Evolutionary conservation across 345 rosid genomes (phyloP), one percentile per base, ranked within the genome.

Genomic region (Camelina sativa): DNA sequence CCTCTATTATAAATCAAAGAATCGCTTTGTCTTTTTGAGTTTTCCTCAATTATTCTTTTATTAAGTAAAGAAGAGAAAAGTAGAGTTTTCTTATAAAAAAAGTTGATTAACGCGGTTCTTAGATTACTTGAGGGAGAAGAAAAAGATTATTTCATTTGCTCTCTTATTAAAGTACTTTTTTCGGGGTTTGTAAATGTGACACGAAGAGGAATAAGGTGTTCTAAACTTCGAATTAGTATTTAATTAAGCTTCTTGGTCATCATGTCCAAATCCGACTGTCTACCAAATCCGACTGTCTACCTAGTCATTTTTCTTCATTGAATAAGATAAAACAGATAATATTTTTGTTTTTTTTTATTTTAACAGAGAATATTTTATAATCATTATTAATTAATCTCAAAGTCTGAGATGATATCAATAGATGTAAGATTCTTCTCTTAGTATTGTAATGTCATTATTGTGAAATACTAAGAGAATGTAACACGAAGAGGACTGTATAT

Each of bases 31-130:
- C 37, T 32, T 72, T 72, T 40, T 40, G 70, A 53, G 19, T 53
- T 19, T 19, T 16, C 19, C 38, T 11, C 3, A 5, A 8, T 57
- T n/a, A n/a, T n/a, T 37, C 35, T 12, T 2, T 17, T 12, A 15
- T 40, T 8, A 16, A 8, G 54, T 22, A 19, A 32, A 9, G 3
- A 9, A 37, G 55, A 73, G 58, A 73, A 56, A 65, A 65, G 59
- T 73, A 20, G 7, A 37, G 13, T 50, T 60, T 32, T 28, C 32
- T 13, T 43, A 3, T 12, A 20, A 4, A 41, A 40, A 61, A 54
- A 73, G 76, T 72, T 11, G 63, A 62, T 40, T 53, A 20, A 74
- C 65, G 65, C 72, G 65, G 77, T 56, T 73, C 53, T 55, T 40
- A 51, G 8, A 40, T 72, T 63, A 69, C 76, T 73, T 73, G 56